Evolutionary conservation across 768 basidiomycete species (phyloP), one percentile per base, ranked within the genome.

Genomic region (Termitomyces sp.): DNA sequence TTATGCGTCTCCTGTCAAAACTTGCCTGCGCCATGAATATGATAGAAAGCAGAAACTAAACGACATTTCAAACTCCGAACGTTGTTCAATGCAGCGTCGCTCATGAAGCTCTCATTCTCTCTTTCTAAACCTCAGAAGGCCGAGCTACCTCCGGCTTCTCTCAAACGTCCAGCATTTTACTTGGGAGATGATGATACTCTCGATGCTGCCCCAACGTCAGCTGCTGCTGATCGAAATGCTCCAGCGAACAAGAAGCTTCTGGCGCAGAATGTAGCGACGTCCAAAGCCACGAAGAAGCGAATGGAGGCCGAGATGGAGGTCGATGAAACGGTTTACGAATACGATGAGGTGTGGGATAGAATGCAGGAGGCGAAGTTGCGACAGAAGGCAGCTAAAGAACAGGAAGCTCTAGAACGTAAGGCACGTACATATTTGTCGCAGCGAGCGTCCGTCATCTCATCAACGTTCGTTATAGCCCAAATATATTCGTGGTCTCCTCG

Each of bases 271-370:
- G 77, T 81, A 14, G 79, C 75, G 57, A 75, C 84, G 36, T 89
- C 89, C 26, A 85, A 82, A 65, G 74, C 83, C n/a, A 76, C 78
- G 71, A 84, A 79, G 75, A 89, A 87, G 68, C 82, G 83, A 62
- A 85, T 95, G 74, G 86, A 91, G 61, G 83, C 82, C 50, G 95
- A 95, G 70, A 82, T 86, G 74, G 79, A 79, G 60, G 77, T 94
- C 3, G 96, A 98, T 65, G 68, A 82, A 43, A 88, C 87, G 0
- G 91, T 95, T 4, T 98, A 89, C 70, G 86, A 95, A 71, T 99
- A 99, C 67, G 97, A 99, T 69, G 95, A 93, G 72, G 86, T 98
- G 4, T 98, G 88, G 83, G 97, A 99, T 67, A 85, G 82, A 63
- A 98, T 99, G 88, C 95, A 98, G 73, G 84, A 89, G 62, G 89